Percentiles rank a stretch among this genome's conserved stretches.
phyloP scores from a whole-genome alignment of 2,329 filamentous ascomycete species.

The Apiospora phragmitis region DNA sequence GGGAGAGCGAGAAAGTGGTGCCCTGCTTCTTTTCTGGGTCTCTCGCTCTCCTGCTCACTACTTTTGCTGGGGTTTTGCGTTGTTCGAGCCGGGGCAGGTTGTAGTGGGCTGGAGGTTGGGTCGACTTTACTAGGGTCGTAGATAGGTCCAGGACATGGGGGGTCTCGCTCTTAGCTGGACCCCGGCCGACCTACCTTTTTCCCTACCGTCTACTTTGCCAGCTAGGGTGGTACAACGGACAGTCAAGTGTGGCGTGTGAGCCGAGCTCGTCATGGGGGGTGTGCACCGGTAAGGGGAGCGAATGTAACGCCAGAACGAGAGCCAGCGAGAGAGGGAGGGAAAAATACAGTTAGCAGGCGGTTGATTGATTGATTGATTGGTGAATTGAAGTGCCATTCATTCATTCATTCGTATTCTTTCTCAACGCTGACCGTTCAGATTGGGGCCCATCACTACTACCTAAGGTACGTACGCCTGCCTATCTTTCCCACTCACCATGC shows the following conservation, averaged over 20 bases:
- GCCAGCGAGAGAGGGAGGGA: neutral
- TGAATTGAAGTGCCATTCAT: neutral
- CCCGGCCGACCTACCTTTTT: slow-evolving; percentile 5
- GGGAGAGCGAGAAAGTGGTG: slow-evolving; percentile 8
- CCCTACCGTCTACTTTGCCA: neutral
- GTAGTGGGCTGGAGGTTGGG: slow-evolving; percentile 14
- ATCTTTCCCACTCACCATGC: neutral
- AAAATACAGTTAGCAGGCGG: slow-evolving; percentile 2
- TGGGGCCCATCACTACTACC: neutral
- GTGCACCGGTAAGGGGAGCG: slow-evolving; percentile 11
- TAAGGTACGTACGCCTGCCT: neutral
- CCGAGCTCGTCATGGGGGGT: slow-evolving; percentile 11
- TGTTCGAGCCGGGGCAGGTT: slow-evolving; percentile 14
- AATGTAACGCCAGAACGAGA: slow-evolving; percentile 11
- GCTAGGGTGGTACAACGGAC: slow-evolving; percentile 14
- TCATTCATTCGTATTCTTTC: neutral
- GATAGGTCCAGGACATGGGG: slow-evolving; percentile 8
- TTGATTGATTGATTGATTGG: slow-evolving; percentile 1
- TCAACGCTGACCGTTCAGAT: neutral
- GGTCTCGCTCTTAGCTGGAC: slow-evolving; percentile 9
- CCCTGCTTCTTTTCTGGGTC: slow-evolving; percentile 9
- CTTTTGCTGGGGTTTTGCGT: slow-evolving; percentile 14
- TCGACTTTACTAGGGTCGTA: slow-evolving; percentile 8
- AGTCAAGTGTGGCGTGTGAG: slow-evolving; percentile 10
- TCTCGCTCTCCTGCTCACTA: slow-evolving; percentile 7